phyloP scores from a whole-genome alignment of 139 green algal genomes.

The Edaphochlamys debaryana region DNA sequence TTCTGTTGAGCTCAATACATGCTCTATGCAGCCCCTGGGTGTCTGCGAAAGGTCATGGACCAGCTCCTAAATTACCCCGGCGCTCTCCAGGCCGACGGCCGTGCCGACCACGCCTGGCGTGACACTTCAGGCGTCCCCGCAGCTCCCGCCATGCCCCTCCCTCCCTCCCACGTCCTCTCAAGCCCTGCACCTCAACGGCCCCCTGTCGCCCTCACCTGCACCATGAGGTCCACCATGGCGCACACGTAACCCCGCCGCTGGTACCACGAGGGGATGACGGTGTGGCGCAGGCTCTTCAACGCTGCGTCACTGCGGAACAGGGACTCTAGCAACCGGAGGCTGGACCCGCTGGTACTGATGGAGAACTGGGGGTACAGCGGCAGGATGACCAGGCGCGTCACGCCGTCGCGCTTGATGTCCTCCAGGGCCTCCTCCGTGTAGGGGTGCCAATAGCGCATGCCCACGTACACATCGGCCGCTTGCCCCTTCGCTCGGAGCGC shows the following conservation, averaged over 20 bases:
- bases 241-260: constrained; percentile 90
- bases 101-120: too few species aligned
- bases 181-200: too few species aligned
- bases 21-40: too few species aligned
- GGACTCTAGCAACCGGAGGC: constrained; percentile 90
- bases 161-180: too few species aligned
- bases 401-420: constrained; percentile 88
- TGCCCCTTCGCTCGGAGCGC: constrained; percentile 63
- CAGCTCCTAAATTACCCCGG: too few species aligned
- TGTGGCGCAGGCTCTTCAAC: constrained; percentile 80
- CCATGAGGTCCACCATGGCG: constrained; percentile 96
- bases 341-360: constrained; percentile 94
- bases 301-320: constrained; percentile 74
- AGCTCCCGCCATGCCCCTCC: too few species aligned
- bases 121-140: too few species aligned
- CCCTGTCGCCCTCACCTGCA: too few species aligned
- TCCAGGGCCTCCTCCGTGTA: constrained; percentile 97
- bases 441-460: constrained; percentile 99
- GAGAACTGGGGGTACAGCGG: constrained; percentile 97
- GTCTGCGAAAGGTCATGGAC: too few species aligned
- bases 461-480: constrained; percentile 88
- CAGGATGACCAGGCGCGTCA: constrained; percentile 91
- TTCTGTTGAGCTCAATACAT: too few species aligned
- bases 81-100: too few species aligned
- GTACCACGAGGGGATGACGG: constrained; percentile 92